Evolutionary conservation across 2,329 filamentous ascomycete species (phyloP).

Genomic region (Parastagonospora nodorum): DNA sequence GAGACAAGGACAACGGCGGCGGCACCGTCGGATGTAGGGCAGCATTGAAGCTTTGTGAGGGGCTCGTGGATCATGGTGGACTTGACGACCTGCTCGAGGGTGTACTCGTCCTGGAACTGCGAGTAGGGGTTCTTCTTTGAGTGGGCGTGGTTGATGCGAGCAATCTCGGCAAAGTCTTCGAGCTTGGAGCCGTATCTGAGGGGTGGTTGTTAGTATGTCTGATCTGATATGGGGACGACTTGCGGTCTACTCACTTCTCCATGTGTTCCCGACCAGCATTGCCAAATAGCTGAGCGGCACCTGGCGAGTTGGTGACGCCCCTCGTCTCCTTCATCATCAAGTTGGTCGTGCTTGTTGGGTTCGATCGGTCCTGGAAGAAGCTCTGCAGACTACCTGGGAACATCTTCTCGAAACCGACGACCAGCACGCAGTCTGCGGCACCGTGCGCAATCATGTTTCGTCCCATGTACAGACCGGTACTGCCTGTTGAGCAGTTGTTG

Average conservation of each 20-base stretch:
- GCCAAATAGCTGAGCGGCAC: conserved; percentile 91
- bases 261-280: conserved; percentile 95
- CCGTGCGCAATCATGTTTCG: conserved; percentile 79
- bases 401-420: conserved; percentile 99
- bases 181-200: conserved; percentile 76
- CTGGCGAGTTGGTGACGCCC: conserved; percentile 80
- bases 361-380: conserved; percentile 83
- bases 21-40: conserved; percentile 90
- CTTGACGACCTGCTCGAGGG: conserved; percentile 77
- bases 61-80: conserved; percentile 81
- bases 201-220: conserved; percentile 14
- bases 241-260: conserved; percentile 68
- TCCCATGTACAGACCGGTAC: conserved; percentile 84
- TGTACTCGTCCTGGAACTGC: conserved; percentile 95
- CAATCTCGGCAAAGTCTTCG: conserved; percentile 94
- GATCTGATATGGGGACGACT: not conserved
- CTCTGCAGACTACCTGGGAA: conserved; percentile 83
- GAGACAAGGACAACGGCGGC: conserved; percentile 89
- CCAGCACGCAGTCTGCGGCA: conserved; percentile 83
- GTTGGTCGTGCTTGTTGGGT: conserved; percentile 73
- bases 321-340: conserved; percentile 84
- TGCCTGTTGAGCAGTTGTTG: conserved; percentile 98
- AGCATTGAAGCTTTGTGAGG: conserved; percentile 97
- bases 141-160: conserved; percentile 89
- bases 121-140: conserved; percentile 93